Evolutionary conservation across 1,284 basidiomycete species (phyloP), one percentile per base, ranked within the genome.

Genomic region (Sporisorium exsertum): DNA sequence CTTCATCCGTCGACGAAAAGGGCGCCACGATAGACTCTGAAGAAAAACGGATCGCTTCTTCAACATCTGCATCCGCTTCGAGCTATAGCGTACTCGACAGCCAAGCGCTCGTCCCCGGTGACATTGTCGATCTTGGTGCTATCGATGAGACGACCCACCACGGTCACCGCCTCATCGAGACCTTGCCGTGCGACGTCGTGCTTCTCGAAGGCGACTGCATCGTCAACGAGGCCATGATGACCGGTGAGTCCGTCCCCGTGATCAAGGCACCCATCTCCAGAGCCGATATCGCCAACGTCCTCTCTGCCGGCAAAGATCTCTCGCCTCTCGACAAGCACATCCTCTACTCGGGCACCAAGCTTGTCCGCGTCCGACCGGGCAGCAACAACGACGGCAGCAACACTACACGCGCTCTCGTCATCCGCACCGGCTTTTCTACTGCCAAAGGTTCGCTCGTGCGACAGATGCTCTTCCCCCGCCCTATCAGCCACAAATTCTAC

Each of bases 211-310:
- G 74, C 55, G 75, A 71, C 27, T 68, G 62, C 43, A 72, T 78
- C 47, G 69, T 68, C 24, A 69, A 70, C 63, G 77, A 78, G 45
- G 47, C 69, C 16, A 78, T 78, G 77, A 59, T 78, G 20, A 77
- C 77, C 6, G 77, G 77, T n/a, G 77, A 78, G 52, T 64, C 69
- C 15, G 70, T 78, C 1, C 77, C 77, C 5, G 70, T 78, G 0
- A 52, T 60, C 51, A 78, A 78, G 50, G 24, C 58, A 0, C 59
- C 73, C 49, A 49, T 64, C 32, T 42, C 60, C 1, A 27, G 26
- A 20, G 20, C 27, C 35, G 46, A 58, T 15, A 50, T 74, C 4
- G 26, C 50, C 22, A 18, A 9, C 20, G 15, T 57, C 16, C 49
- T 66, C 8, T 49, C 56, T 1, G 47, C 47, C 4, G 64, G 63